phyloP scores from a whole-genome alignment of 495 filamentous ascomycete genomes.

The Aspergillus leporis region DNA sequence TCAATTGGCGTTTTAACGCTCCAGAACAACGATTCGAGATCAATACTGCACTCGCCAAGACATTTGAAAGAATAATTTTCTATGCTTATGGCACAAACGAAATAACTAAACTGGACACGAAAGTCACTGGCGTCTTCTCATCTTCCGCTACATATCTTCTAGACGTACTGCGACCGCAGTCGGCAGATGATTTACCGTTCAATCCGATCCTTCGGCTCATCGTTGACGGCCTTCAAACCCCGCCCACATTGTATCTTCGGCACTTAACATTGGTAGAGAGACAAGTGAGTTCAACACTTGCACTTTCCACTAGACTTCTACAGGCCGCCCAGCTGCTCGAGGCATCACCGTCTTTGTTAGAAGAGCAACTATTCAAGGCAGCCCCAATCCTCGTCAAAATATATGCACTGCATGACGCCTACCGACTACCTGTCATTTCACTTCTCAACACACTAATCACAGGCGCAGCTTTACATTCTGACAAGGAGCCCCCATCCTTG shows the following conservation, averaged over 20 bases:
- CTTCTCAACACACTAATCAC: constrained; percentile 76
- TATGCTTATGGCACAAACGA: constrained; percentile 75
- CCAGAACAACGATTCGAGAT: constrained; percentile 65
- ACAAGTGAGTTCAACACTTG: constrained; percentile 64
- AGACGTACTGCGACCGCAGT: constrained; percentile 71
- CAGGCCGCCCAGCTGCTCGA: constrained; percentile 66
- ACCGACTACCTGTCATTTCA: constrained; percentile 61
- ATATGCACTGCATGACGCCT: constrained; percentile 69
- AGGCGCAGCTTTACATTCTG: constrained; percentile 57
- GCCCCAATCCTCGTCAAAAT: constrained; percentile 73
- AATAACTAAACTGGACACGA: constrained; percentile 48
- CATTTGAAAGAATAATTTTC: constrained; percentile 69
- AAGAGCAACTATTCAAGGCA: constrained; percentile 76
- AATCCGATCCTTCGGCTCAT: constrained; percentile 76
- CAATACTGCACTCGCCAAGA: constrained; percentile 56
- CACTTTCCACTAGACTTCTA: constrained; percentile 67
- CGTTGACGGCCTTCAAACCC: constrained; percentile 63
- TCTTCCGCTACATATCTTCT: constrained; percentile 72
- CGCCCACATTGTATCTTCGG: constrained; percentile 61
- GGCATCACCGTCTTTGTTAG: constrained; percentile 60
- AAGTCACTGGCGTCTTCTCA: constrained; percentile 63
- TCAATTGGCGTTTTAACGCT: constrained; percentile 76
- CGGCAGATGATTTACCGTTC: constrained; percentile 67
- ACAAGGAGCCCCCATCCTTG: constrained; percentile 79
- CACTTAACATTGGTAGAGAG: constrained; percentile 56